Percentiles rank a stretch among this genome's conserved stretches.
Evolutionary conservation across 768 basidiomycete genomes (phyloP).

Genomic region (Tylopilus felleus): DNA sequence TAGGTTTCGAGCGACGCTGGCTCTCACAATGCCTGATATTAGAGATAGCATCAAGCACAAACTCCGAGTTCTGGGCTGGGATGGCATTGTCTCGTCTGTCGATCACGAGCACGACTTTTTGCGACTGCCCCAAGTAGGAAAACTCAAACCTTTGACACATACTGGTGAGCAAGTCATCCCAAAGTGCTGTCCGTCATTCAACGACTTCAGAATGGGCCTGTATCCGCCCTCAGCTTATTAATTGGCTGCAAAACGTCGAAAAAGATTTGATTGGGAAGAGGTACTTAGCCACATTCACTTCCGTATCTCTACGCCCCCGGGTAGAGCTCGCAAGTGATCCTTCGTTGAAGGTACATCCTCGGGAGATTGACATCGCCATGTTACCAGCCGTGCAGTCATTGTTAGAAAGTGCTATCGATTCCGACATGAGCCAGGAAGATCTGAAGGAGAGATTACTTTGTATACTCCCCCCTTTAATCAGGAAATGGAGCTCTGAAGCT

Average conservation of each 20-base stretch:
- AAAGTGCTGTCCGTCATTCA: background rate
- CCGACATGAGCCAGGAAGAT: background rate
- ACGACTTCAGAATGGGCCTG: constrained; percentile 6
- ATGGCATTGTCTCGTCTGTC: fast-evolving
- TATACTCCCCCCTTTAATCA: background rate
- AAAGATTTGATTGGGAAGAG: background rate
- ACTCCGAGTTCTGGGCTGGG: background rate
- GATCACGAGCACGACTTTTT: background rate
- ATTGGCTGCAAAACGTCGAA: background rate
- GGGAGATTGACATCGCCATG: constrained; percentile 1
- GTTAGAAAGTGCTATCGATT: background rate
- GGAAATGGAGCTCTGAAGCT: constrained; percentile 6
- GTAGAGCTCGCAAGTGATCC: background rate
- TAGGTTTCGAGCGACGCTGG: background rate
- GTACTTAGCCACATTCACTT: too few species aligned
- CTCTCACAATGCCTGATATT: background rate
- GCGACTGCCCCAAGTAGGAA: constrained; percentile 8
- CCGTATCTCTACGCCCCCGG: background rate
- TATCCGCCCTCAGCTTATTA: constrained; percentile 1
- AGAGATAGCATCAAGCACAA: background rate
- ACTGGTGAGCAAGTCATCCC: constrained; percentile 1
- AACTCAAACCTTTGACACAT: background rate
- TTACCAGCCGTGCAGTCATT: background rate
- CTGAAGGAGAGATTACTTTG: background rate
- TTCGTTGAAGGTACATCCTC: background rate